phyloP scores from a whole-genome alignment of 768 basidiomycete species.

The Kwoniella pini region DNA sequence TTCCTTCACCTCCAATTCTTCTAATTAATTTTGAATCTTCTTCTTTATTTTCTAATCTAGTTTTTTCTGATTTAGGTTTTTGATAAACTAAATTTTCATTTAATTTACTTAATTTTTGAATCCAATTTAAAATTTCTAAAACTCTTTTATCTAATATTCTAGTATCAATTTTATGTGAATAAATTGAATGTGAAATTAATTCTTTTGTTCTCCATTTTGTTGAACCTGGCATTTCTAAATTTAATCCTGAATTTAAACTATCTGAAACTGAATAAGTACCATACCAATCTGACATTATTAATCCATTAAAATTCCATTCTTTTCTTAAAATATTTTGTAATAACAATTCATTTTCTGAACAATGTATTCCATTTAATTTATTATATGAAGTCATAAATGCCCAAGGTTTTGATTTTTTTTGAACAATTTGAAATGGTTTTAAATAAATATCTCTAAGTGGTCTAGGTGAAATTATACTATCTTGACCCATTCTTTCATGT shows the following conservation, averaged over 20 bases:
- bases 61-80: slow-evolving; percentile 20
- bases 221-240: slow-evolving; percentile 62
- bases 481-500: slow-evolving; percentile 65
- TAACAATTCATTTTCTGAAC: slow-evolving; percentile 66
- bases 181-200: slow-evolving; percentile 14
- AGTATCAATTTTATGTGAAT: slow-evolving; percentile 58
- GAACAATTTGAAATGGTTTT: slow-evolving; percentile 65
- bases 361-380: slow-evolving; percentile 68
- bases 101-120: slow-evolving; percentile 66
- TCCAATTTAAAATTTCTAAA: slow-evolving; percentile 64
- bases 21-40: slow-evolving; percentile 66
- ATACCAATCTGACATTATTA: slow-evolving; percentile 82
- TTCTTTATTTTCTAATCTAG: slow-evolving; percentile 25
- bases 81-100: slow-evolving; percentile 68
- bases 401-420: slow-evolving; percentile 63
- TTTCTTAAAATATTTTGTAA: slow-evolving; percentile 65
- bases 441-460: slow-evolving; percentile 65
- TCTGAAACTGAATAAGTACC: slow-evolving; percentile 69
- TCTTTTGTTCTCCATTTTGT: slow-evolving; percentile 17
- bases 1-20: slow-evolving; percentile 63
- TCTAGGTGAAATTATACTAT: slow-evolving; percentile 53
- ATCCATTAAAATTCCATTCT: slow-evolving; percentile 74
- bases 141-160: slow-evolving; percentile 58
- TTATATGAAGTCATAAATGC: slow-evolving; percentile 52
- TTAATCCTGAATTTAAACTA: slow-evolving; percentile 71